phyloP scores from a whole-genome alignment of 2,329 filamentous ascomycete species.

The Knufia fluminis region DNA sequence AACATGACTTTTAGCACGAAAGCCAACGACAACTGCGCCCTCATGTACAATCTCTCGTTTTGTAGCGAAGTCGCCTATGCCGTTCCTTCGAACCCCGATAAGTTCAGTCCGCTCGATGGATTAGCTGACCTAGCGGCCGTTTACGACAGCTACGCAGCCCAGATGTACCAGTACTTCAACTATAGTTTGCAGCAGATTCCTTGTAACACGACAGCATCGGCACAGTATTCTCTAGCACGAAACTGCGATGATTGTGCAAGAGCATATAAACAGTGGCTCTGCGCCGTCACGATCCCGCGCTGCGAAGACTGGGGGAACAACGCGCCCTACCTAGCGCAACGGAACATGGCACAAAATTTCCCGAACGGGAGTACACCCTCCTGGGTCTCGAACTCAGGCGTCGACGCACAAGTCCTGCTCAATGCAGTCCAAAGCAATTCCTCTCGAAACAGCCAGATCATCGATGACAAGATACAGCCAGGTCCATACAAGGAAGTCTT shows the following conservation, averaged over 20 bases:
- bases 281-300: conserved; percentile 81
- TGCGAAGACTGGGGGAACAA: conserved; percentile 70
- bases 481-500: conserved; percentile 91
- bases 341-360: conserved; percentile 64
- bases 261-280: conserved; percentile 93
- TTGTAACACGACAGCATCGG: conserved; percentile 65
- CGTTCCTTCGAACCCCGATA: conserved; percentile 68
- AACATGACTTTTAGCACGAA: conserved; percentile 70
- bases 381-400: background rate
- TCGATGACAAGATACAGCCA: conserved; percentile 63
- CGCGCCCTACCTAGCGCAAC: conserved; percentile 50
- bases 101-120: conserved; percentile 42
- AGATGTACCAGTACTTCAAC: conserved; percentile 66
- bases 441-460: conserved; percentile 57
- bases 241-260: conserved; percentile 64
- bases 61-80: conserved; percentile 85
- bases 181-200: conserved; percentile 75
- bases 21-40: conserved; percentile 67
- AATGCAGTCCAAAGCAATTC: conserved; percentile 37
- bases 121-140: conserved; percentile 53
- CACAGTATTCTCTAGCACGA: conserved; percentile 71
- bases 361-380: conserved; percentile 54
- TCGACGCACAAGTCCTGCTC: conserved; percentile 14
- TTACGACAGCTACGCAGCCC: conserved; percentile 67
- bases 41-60: conserved; percentile 80